phyloP scores from a whole-genome alignment of 1,284 basidiomycete genomes.

The Entoloma clypeatum region DNA sequence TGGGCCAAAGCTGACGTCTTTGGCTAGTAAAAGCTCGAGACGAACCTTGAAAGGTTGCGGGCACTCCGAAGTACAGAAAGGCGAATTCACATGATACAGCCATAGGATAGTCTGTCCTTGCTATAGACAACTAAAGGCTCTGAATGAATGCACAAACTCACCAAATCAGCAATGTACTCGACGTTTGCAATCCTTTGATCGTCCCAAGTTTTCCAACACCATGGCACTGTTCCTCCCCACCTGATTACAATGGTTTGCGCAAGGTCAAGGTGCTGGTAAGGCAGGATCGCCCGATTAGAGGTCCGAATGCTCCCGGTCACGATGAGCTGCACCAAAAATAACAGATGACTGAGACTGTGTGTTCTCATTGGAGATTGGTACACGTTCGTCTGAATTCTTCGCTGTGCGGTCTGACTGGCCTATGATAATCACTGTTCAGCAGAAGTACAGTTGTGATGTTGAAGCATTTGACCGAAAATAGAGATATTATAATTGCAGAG shows the following conservation, averaged over 20 bases:
- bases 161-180: conserved; percentile 48
- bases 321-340: conserved; percentile 38
- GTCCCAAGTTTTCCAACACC: conserved; percentile 63
- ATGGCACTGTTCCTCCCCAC: conserved; percentile 52
- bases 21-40: conserved; percentile 6
- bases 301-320: conserved; percentile 26
- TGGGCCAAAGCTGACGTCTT: conserved; percentile 4
- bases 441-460: not conserved
- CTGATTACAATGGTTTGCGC: conserved; percentile 46
- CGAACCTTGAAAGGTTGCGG: conserved; percentile 6
- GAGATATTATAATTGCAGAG: conserved; percentile 49
- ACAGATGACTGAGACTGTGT: conserved; percentile 29
- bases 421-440: conserved; percentile 4
- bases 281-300: conserved; percentile 8
- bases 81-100: conserved; percentile 37
- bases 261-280: conserved; percentile 32
- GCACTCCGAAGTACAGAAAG: conserved; percentile 16
- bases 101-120: conserved; percentile 46
- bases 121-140: not conserved
- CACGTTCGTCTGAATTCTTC: not conserved
- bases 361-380: conserved; percentile 38
- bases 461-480: conserved; percentile 45
- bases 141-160: conserved; percentile 27
- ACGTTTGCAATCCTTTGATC: conserved; percentile 47
- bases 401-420: conserved; percentile 12